Base-by-base conservation (phyloP, 805 yeast species). In the Teunomyces funiuensis region DNA sequence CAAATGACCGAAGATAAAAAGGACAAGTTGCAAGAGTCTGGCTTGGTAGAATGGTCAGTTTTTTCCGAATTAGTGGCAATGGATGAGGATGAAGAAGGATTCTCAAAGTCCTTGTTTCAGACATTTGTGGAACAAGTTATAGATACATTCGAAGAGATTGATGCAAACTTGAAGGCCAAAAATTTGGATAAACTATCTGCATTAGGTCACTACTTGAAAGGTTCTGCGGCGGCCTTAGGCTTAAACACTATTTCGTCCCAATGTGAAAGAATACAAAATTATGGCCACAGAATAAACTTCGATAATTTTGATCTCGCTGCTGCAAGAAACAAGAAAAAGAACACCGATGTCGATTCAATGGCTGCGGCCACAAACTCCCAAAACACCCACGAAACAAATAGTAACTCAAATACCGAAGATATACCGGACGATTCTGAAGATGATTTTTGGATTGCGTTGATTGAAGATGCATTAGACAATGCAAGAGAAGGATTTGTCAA, bases 21-120 rank as follows among this genome's bases (percentile, higher is more conserved):
- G 39, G 52, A 49, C 36, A 47, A 51, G 37, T 60, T 71, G 45
- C 73, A 76, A 50, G 69, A 66, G 51, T 60, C 80, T 7, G 95
- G 87, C 29, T 70, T 87, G 48, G 83, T 93, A 46, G 90, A 89
- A 60, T 88, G 96, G 96, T 69, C 77, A 31, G 91, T 89, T 20
- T 84, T 93, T 59, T 80, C 83, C 42, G 98, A 93, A 68, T 74
- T 93, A 43, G 77, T 90, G 38, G 82, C 87, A 40, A 90, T 93
- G 97, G 99, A 93, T 63, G 97, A 91, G 57, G 98, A 91, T 55
- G 96, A 86, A 57, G 93, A 90, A 44, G 96, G 88, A 6, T 93
- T 93, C 69, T 83, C 91, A 25, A 72, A 80, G 53, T 76, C 85
- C 27, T 71, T 93, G 43, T 83, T 91, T 41, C 78, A 78, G 45